Percentiles rank a stretch among this genome's conserved stretches.
phyloP scores from a whole-genome alignment of 768 basidiomycete genomes.

The Suillus lakei region DNA sequence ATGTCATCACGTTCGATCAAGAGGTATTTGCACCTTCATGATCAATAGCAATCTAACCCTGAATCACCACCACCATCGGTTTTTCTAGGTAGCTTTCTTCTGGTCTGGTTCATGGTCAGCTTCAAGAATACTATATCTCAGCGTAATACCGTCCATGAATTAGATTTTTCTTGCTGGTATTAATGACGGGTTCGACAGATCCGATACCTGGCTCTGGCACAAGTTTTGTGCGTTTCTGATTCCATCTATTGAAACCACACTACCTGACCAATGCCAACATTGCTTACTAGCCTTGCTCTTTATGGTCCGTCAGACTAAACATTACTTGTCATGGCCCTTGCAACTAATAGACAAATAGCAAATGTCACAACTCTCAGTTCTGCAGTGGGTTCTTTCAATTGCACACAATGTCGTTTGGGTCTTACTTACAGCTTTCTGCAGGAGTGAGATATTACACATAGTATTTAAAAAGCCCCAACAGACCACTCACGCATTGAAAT shows the following conservation, averaged over 20 bases:
- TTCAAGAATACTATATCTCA: background rate
- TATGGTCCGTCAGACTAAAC: too few species aligned
- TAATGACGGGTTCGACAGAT: background rate
- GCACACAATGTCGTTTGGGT: background rate
- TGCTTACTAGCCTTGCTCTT: background rate
- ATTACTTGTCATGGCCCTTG: too few species aligned
- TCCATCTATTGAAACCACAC: background rate
- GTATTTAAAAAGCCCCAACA: too few species aligned
- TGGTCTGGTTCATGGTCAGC: background rate
- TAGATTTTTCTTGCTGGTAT: background rate
- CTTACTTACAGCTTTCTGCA: background rate
- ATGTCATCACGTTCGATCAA: conserved; percentile 10
- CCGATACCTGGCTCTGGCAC: background rate
- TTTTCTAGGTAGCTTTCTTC: background rate
- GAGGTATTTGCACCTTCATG: background rate
- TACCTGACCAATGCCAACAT: too few species aligned
- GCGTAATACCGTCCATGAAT: background rate
- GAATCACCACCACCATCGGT: too few species aligned
- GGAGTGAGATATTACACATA: background rate
- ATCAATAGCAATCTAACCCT: background rate
- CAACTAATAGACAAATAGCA: background rate
- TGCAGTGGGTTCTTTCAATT: background rate
- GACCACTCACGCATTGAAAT: too few species aligned
- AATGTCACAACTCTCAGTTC: too few species aligned
- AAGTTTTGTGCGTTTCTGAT: background rate